Base-by-base conservation (phyloP, 192 early-diverging fungal species). In the Dissophora ornata region DNA sequence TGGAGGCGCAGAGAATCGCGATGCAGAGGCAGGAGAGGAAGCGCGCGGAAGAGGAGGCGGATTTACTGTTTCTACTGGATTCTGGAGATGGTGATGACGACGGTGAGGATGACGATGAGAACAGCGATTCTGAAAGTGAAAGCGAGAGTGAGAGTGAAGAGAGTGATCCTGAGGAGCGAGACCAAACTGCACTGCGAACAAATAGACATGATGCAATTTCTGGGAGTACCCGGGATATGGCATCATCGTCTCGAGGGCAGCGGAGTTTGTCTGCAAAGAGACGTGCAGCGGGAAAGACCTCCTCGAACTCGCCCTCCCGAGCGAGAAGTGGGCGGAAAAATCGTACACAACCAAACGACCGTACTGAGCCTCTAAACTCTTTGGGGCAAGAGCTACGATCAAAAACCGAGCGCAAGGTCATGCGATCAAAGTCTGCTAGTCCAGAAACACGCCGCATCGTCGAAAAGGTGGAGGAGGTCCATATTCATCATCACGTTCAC, bases 401-500 rank as follows among this genome's bases (percentile, higher is more conserved):
- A n/a, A n/a, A n/a, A n/a, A n/a, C n/a, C n/a, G n/a, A n/a, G n/a
- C 41, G 45, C 4, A 48, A 26, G 15, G 32, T 11, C 12, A 16
- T 33, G 2, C 69, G 54, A 1, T 62, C 59, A 29, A 71, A 71
- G 22, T 50, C 54, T 1, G 36, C 34, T 4, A 55, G 47, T 19
- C 53, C 47, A 10, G 61, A 63, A 16, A 42, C 25, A 25, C 52
- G 38, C 21, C 52, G 46, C 21, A 0, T 26, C 15, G 44, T 49
- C 9, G 71, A 66, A 19, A 65, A 61, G 24, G 49, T 61, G 24
- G 71, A 74, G 34, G 62, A 74, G 29, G 71, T 75, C 16, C 71
- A 75, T 28, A 65, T 75, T 48, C 71, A 75, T 24, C 71, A 66
- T 36, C 71, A 67, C 18, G 57, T 66, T 32, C 52, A 75, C 16